Percentiles rank a stretch among this genome's conserved stretches.
These are phyloP conservation scores for Pseudoturritis turrita DNA, from an alignment of 345 rosid genomes.

Conservation along the genomic window DNA sequence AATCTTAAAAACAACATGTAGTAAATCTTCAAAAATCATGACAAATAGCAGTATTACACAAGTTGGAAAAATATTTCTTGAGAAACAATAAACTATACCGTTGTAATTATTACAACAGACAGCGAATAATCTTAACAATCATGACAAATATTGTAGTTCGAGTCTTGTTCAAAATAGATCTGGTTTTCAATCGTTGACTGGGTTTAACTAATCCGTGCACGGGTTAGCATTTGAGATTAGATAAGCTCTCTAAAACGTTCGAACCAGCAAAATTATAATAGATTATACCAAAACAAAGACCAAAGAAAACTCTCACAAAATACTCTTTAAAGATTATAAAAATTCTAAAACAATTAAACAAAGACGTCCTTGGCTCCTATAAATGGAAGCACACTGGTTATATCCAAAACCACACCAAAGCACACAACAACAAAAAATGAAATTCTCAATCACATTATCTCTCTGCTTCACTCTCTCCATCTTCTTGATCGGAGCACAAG, in stretches of 20 bases:
- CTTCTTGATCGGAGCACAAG: background rate
- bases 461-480: conserved; percentile 15
- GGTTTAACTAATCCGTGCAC: background rate
- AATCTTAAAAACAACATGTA: no score
- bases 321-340: background rate
- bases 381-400: background rate
- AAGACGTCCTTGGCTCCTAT: conserved; percentile 5
- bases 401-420: conserved; percentile 13
- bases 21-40: no score
- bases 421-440: background rate
- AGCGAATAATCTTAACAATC: background rate
- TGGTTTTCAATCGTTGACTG: background rate
- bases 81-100: no score
- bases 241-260: background rate
- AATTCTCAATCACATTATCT: background rate
- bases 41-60: no score
- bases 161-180: background rate
- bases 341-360: background rate
- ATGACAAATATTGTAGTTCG: background rate
- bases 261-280: background rate
- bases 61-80: no score
- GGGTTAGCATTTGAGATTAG: background rate
- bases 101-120: background rate
- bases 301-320: background rate
- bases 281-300: conserved; percentile 14